These are phyloP conservation scores for Marsdenia floribunda DNA, from an alignment of 257 asterid genomes.

Conservation along the genomic window DNA sequence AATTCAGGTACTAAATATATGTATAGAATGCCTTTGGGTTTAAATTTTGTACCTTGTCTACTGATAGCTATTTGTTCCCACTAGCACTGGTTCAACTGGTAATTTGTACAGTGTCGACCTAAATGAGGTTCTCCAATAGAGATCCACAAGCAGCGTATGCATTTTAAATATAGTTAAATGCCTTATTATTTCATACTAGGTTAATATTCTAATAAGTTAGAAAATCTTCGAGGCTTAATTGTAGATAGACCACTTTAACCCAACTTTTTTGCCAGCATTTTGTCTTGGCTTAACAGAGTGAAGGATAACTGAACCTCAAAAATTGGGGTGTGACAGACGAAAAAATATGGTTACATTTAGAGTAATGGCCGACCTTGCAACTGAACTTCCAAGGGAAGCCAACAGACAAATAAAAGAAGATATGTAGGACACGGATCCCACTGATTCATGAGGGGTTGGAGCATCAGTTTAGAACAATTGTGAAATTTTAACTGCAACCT, in stretches of 20 bases:
- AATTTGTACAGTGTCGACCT: background rate
- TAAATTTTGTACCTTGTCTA: background rate
- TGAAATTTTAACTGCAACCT: background rate
- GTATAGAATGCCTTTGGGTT: conserved; percentile 9
- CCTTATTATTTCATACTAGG: background rate
- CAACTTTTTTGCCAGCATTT: background rate
- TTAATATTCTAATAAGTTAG: background rate
- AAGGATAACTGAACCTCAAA: background rate
- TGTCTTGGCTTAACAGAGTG: background rate
- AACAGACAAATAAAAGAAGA: background rate
- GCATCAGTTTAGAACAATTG: background rate
- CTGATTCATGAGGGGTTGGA: background rate
- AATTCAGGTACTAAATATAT: background rate
- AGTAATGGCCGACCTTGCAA: background rate
- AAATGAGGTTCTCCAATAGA: background rate
- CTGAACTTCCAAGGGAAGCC: background rate
- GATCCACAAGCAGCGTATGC: background rate
- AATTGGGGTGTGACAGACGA: background rate
- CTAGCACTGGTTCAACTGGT: background rate
- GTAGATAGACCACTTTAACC: background rate
- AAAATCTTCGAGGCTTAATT: background rate
- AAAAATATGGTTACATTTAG: background rate
- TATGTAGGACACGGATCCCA: background rate
- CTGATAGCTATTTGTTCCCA: background rate
- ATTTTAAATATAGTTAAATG: background rate